These are phyloP conservation scores for Exophiala calicioides DNA, from an alignment of 2,329 filamentous ascomycete species.

Conservation along the genomic window DNA sequence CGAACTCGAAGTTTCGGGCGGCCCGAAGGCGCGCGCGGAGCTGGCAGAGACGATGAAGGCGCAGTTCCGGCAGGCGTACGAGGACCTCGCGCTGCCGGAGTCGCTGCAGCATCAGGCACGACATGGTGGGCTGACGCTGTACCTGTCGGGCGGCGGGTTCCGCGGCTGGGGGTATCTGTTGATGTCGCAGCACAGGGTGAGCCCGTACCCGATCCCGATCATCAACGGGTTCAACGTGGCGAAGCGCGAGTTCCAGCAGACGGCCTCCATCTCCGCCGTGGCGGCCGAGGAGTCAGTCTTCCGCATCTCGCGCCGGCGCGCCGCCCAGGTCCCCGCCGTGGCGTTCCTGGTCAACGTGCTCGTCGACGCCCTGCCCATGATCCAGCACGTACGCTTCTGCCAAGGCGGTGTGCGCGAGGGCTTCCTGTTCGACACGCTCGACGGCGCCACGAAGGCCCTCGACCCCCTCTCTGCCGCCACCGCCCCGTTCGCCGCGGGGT, in stretches of 20 bases:
- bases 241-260: conserved; percentile 72
- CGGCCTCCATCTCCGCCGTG: conserved; percentile 70
- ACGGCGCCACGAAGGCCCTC: conserved; percentile 58
- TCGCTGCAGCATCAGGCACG: conserved; percentile 47
- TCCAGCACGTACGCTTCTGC: conserved; percentile 78
- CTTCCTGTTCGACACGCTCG: conserved; percentile 65
- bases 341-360: conserved; percentile 77
- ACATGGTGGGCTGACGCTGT: conserved; percentile 65
- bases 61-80: conserved; percentile 63
- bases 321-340: conserved; percentile 81
- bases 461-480: conserved; percentile 69
- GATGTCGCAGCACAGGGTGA: conserved; percentile 72
- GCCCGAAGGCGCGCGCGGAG: conserved; percentile 42
- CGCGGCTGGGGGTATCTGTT: conserved; percentile 87
- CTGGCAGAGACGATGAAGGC: conserved; percentile 47
- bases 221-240: conserved; percentile 78
- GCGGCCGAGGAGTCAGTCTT: conserved; percentile 52
- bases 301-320: conserved; percentile 76
- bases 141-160: conserved; percentile 87
- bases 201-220: conserved; percentile 79
- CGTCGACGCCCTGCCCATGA: conserved; percentile 65
- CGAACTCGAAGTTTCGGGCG: conserved; percentile 41
- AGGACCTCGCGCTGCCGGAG: conserved; percentile 57
- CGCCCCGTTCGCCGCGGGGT: conserved; percentile 46
- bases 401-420: conserved; percentile 87